Evolutionary conservation across 2,329 filamentous ascomycete species (phyloP).

Genomic region (Trematosphaeria pertusa): DNA sequence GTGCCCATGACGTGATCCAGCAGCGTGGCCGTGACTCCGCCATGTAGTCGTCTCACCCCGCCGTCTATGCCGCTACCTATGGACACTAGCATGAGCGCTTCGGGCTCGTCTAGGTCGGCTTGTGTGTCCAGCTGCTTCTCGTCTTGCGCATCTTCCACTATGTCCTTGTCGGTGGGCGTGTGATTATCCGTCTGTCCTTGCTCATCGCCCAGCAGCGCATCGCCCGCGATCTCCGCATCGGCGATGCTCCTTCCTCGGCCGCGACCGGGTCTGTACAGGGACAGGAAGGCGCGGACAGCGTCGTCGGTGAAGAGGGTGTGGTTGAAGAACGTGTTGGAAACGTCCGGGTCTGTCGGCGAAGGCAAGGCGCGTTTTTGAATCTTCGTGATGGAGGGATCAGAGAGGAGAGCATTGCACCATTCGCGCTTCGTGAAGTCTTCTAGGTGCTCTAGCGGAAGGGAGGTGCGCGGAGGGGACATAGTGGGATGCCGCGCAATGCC

Average conservation of each 20-base stretch:
- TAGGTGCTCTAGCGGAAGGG: conserved; percentile 23
- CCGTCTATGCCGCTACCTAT: conserved; percentile 31
- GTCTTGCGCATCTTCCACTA: conserved; percentile 2
- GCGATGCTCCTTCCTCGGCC: conserved; percentile 7
- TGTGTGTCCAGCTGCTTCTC: conserved; percentile 19
- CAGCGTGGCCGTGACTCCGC: conserved; percentile 32
- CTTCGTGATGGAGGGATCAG: conserved; percentile 28
- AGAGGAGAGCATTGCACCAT: conserved; percentile 34
- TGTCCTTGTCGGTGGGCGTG: background rate
- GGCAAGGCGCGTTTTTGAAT: conserved; percentile 22
- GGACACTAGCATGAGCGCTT: conserved; percentile 28
- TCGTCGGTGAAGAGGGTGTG: conserved; percentile 31
- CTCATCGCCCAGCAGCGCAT: conserved; percentile 5
- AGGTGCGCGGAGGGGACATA: background rate
- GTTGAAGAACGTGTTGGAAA: conserved; percentile 30
- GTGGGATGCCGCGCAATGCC: too few species aligned
- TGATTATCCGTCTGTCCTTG: background rate
- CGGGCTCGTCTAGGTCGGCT: conserved; percentile 21
- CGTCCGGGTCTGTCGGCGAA: conserved; percentile 8
- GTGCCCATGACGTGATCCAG: conserved; percentile 37
- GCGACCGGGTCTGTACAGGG: conserved; percentile 26
- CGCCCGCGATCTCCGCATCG: conserved; percentile 14
- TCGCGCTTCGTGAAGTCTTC: conserved; percentile 33
- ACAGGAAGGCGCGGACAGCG: conserved; percentile 31
- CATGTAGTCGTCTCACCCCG: conserved; percentile 27